Conservation (phyloP, 1,284 basidiomycete species). For the Austroboletus niveus region DNA sequence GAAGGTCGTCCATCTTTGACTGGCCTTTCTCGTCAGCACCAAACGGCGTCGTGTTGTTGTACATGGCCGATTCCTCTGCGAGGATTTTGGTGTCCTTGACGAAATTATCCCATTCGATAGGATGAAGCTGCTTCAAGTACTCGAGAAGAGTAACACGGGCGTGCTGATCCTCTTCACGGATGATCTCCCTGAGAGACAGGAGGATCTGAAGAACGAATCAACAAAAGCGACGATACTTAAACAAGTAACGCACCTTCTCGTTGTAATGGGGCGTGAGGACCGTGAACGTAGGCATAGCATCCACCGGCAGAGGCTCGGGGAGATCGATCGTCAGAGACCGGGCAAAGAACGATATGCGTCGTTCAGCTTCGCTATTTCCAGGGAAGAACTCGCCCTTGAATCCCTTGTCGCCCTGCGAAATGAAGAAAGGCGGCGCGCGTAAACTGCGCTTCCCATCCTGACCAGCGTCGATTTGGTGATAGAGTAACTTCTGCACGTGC, state of each 20-base stretch:
- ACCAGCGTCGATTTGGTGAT: constrained; percentile 83
- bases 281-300: constrained; percentile 97
- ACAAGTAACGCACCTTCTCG: constrained; percentile 65
- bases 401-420: constrained; percentile 74
- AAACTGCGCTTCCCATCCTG: constrained; percentile 86
- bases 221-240: background rate
- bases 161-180: constrained; percentile 94
- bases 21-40: constrained; percentile 64
- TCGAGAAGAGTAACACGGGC: constrained; percentile 94
- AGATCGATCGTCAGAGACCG: constrained; percentile 91
- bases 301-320: constrained; percentile 90
- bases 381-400: constrained; percentile 89
- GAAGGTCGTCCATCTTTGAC: constrained; percentile 86
- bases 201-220: constrained; percentile 58
- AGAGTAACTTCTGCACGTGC: constrained; percentile 90
- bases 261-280: constrained; percentile 96
- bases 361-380: constrained; percentile 88
- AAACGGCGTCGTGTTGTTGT: constrained; percentile 50
- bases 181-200: constrained; percentile 92
- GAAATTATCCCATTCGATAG: constrained; percentile 99
- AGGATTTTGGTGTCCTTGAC: constrained; percentile 99
- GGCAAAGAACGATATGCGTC: constrained; percentile 96
- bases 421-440: constrained; percentile 96
- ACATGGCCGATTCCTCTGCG: constrained; percentile 80
- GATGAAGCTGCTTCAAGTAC: constrained; percentile 98